Base-by-base conservation (phyloP, 495 filamentous ascomycete genomes). In the Talaromyces trachyspermus region DNA sequence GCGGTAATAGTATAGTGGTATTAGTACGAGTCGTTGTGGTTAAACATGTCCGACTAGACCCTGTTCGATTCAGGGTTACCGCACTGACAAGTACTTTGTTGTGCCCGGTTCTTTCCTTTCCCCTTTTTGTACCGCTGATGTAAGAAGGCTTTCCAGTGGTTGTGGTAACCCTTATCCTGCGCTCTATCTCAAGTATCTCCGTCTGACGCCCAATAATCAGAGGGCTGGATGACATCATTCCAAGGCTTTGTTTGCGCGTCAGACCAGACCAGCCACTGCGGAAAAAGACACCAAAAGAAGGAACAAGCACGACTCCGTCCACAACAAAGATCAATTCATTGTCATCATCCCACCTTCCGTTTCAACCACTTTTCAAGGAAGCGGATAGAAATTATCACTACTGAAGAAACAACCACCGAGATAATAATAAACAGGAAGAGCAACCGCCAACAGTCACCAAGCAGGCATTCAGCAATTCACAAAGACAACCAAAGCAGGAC, bases 201-300 rank as follows among this genome's bases (percentile, higher is more conserved):
- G n/a, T n/a, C n/a, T n/a, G n/a, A n/a, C n/a, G n/a, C n/a, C n/a
- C n/a, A n/a, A n/a, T 19, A 38, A 38, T 38, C 35, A 38, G 35
- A 38, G 35, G 15, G 14, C 2, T 20, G 17, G 9, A 38, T 22
- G 17, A 11, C 35, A 38, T 38, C 10, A 36, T 36, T 36, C 14
- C 35, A 37, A 37, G 35, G 17, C 15, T 19, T 42, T 42, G 39
- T 42, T 42, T 42, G 9, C 39, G 39, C 39, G 20, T 42, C 20
- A 2, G 18, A 2, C n/a, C 37, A 7, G 15, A 18, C 39, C 39
- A 14, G 20, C 39, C 39, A 3, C 39, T 17, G 3, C 22, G 14
- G 20, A 15, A 42, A 42, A 42, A 42, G 14, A 42, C 39, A 42
- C 39, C 39, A 42, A 42, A 42, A 42, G n/a, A 17, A 26, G 17